Evolutionary conservation across 768 basidiomycete genomes (phyloP), one percentile per base, ranked within the genome.

Genomic region (Gymnopilus dilepis): DNA sequence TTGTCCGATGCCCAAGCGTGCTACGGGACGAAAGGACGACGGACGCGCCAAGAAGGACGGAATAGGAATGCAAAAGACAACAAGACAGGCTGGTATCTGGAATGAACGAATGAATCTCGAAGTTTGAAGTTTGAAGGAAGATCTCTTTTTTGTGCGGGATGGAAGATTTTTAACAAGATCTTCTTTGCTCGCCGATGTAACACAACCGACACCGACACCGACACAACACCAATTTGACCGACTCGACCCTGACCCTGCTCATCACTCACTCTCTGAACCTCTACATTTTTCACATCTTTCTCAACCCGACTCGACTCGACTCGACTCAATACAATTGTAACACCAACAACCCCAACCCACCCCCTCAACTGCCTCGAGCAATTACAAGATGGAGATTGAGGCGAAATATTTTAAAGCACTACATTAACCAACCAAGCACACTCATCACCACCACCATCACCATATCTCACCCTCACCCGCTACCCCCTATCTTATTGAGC

Each of bases 331-430:
- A n/a, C n/a, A n/a, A n/a, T n/a, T n/a, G n/a, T n/a, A 34, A 34
- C 12, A 34, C 6, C 7, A 37, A 11, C 34, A 37, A 37, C 8
- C 34, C 15, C 34, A 37, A 37, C 7, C 34, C 15, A n/a, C 34
- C 9, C 9, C 34, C 34, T 37, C 34, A 37, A 37, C 2, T 37
- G 34, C 15, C 24, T 42, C 41, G n/a, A 42, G 48, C 52, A 38
- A 60, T 24, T 33, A 52, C 58, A 53, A 37, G 22, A 41, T n/a
- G n/a, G n/a, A n/a, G n/a, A n/a, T n/a, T n/a, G n/a, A n/a, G 45
- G 15, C 12, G 24, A 13, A 28, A 47, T 47, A 28, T 47, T 24
- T 50, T 50, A 26, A 31, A 50, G 30, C 28, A 28, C 15, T 13
- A 7, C 28, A 7, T n/a, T 31, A n/a, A 30, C 30, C 26, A 50